Percentiles rank a stretch among this genome's conserved stretches.
Conservation (phyloP, 805 yeast genomes). For the Lachancea lanzarotensis region DNA sequence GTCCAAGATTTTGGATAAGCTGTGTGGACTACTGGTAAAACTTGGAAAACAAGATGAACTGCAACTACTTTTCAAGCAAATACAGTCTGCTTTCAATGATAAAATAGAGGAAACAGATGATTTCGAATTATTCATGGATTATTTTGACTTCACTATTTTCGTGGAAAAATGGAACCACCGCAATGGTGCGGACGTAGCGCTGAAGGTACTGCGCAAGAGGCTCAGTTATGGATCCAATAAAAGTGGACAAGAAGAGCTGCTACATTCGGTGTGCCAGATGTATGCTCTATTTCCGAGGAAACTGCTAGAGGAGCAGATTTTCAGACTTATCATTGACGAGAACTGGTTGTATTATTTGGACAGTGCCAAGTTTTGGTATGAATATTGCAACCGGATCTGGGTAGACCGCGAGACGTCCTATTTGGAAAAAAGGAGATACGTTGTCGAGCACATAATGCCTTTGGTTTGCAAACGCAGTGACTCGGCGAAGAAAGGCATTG, state of each 20-base stretch:
- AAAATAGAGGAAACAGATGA: constrained; percentile 20
- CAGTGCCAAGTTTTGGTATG: constrained; percentile 24
- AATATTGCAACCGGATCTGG: constrained; percentile 24
- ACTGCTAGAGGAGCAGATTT: constrained; percentile 19
- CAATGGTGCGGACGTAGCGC: not conserved
- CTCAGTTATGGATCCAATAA: constrained; percentile 13
- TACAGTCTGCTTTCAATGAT: constrained; percentile 12
- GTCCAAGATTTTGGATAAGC: constrained; percentile 16
- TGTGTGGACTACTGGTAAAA: constrained; percentile 19
- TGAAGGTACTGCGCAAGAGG: constrained; percentile 18
- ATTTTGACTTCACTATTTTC: constrained; percentile 23
- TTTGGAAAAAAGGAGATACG: constrained; percentile 20
- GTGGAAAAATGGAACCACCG: constrained; percentile 3
- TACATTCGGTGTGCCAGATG: constrained; percentile 19
- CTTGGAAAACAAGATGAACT: constrained; percentile 19
- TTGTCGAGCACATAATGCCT: constrained; percentile 19
- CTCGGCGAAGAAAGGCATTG: constrained; percentile 1
- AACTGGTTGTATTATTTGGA: constrained; percentile 17
- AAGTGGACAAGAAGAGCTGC: constrained; percentile 16
- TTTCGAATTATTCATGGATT: constrained; percentile 29
- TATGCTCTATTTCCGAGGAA: constrained; percentile 21
- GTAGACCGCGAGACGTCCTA: constrained; percentile 22
- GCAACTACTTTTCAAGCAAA: constrained; percentile 10
- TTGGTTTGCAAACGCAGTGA: constrained; percentile 9
- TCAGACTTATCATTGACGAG: constrained; percentile 16